A percentile compares a stretch with the other conserved stretches of the same genome.
phyloP scores from a whole-genome alignment of 768 basidiomycete species.

The Lentinula aciculospora region DNA sequence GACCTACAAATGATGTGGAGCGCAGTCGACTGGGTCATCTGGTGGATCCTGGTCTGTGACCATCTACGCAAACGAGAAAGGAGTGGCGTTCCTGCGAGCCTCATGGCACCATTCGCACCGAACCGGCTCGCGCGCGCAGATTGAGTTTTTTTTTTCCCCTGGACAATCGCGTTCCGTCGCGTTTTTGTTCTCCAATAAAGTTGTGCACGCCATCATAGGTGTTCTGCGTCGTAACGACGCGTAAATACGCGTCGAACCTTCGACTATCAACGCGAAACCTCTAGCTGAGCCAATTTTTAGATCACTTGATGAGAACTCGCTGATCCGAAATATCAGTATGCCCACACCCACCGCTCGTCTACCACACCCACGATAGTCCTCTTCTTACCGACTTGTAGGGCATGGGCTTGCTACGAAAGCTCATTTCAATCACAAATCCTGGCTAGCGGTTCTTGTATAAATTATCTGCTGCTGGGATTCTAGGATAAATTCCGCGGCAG shows the following conservation, averaged over 20 bases:
- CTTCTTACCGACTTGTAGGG: neutral
- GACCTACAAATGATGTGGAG: neutral
- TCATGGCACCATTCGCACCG: conserved; percentile 1
- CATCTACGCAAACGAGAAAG: neutral
- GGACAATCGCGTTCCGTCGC: neutral
- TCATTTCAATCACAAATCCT: too few species aligned
- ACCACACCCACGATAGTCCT: neutral
- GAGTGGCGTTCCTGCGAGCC: conserved; percentile 5
- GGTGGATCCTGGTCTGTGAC: neutral
- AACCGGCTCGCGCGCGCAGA: conserved; percentile 1
- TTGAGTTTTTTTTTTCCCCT: neutral
- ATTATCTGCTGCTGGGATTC: too few species aligned
- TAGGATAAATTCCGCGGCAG: neutral
- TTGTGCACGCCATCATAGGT: neutral
- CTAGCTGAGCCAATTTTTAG: neutral
- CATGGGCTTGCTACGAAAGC: too few species aligned
- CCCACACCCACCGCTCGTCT: neutral
- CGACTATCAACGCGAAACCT: neutral
- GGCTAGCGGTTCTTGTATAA: too few species aligned
- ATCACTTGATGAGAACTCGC: neutral
- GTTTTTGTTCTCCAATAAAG: neutral
- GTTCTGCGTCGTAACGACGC: conserved; percentile 2
- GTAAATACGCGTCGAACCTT: conserved; percentile 6
- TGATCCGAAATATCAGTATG: neutral
- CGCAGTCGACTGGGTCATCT: neutral